Evolutionary conservation across 495 filamentous ascomycete genomes (phyloP).

Genomic region (Lasiosphaeria miniovina): DNA sequence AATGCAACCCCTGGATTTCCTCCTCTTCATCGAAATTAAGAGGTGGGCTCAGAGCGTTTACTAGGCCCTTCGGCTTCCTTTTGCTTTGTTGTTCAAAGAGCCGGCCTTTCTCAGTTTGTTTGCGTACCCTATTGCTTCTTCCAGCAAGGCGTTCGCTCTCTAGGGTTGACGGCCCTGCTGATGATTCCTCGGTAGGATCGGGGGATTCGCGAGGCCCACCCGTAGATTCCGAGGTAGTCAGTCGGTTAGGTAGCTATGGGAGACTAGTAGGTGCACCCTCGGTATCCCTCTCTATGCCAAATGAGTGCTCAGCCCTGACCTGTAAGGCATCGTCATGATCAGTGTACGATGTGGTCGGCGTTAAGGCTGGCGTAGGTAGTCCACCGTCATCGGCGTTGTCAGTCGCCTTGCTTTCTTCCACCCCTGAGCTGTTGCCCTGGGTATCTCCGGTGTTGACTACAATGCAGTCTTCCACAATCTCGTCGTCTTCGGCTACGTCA

Average conservation of each 20-base stretch:
- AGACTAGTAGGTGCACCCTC: not conserved
- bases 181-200: not conserved
- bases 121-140: not conserved
- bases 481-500: not conserved
- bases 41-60: not conserved
- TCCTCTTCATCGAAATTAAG: not conserved
- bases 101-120: not conserved
- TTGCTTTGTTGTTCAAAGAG: not conserved
- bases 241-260: not conserved
- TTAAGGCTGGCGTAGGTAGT: not conserved
- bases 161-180: not conserved
- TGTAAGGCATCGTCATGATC: not conserved
- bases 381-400: not conserved
- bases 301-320: not conserved
- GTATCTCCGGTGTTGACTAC: not conserved
- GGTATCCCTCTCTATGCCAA: not conserved
- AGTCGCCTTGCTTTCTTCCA: not conserved
- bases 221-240: not conserved
- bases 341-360: too few species aligned
- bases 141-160: too few species aligned
- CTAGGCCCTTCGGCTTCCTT: too few species aligned
- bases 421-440: not conserved
- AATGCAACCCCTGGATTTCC: not conserved
- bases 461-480: not conserved
- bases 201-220: not conserved